phyloP scores from a whole-genome alignment of 352 stramenopile species.

The Pythium insidiosum region DNA sequence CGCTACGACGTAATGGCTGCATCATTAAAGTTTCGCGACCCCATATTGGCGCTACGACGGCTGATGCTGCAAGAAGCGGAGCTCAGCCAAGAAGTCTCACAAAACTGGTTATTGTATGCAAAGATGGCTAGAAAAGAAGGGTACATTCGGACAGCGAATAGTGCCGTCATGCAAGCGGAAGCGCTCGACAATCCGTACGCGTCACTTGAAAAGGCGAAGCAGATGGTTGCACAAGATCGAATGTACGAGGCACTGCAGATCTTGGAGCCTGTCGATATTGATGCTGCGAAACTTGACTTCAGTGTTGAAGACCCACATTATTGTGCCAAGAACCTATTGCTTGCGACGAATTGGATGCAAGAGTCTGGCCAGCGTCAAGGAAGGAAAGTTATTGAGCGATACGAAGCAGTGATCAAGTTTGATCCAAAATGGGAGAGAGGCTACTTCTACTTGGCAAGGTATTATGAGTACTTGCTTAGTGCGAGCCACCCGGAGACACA shows the following conservation, averaged over 20 bases:
- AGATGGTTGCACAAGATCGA: constrained; percentile 73
- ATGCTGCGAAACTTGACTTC: constrained; percentile 64
- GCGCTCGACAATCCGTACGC: constrained; percentile 69
- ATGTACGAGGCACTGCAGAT: constrained; percentile 83
- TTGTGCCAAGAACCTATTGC: constrained; percentile 85
- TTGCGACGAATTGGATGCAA: constrained; percentile 96
- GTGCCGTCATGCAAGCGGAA: constrained; percentile 81
- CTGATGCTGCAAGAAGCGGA: constrained; percentile 68
- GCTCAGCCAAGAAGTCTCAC: constrained; percentile 51
- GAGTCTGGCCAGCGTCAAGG: constrained; percentile 91
- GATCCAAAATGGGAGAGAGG: constrained; percentile 92
- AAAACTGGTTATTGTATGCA: constrained; percentile 77
- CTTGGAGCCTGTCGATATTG: constrained; percentile 74
- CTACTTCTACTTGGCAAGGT: constrained; percentile 87
- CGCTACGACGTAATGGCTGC: constrained; percentile 64
- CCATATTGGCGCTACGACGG: constrained; percentile 73
- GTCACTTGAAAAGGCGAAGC: constrained; percentile 68
- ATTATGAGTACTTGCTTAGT: constrained; percentile 88
- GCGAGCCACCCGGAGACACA: constrained; percentile 49
- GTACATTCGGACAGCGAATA: constrained; percentile 70
- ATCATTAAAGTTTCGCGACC: constrained; percentile 79
- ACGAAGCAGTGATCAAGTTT: constrained; percentile 92
- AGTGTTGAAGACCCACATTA: constrained; percentile 66
- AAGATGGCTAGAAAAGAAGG: constrained; percentile 82
- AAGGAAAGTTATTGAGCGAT: constrained; percentile 91